Evolutionary conservation across 1,284 basidiomycete genomes (phyloP), one percentile per base, ranked within the genome.

Genomic region (Anthracocystis setariae): DNA sequence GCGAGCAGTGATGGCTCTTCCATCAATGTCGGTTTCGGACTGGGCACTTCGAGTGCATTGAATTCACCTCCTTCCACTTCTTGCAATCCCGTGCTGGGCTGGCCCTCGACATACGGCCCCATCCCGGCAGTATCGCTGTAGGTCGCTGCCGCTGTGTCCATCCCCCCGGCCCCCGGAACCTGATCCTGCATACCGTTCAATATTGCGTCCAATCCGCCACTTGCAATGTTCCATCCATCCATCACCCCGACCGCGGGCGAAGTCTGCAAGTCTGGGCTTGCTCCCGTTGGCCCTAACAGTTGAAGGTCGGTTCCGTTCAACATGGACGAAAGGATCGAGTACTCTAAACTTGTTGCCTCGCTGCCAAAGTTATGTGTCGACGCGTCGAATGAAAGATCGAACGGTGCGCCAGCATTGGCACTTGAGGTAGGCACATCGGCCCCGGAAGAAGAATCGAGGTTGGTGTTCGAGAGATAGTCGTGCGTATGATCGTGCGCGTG

Each of bases 241-340:
- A 78, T 73, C 40, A 74, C 55, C 12, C 70, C 74, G 25, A 76
- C 71, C 4, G 76, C 71, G 0, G 71, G 76, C 32, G 61, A 63
- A 3, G 68, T 58, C 24, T 75, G 69, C 8, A 72, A 59, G 25
- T 78, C 76, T 0, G 76, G 76, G 44, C 74, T 76, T 3, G 70
- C 76, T 10, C 62, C 46, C n/a, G 58, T 53, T 4, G 69, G 52
- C 8, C 69, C 73, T 17, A 78, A 35, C 39, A 76, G 44, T 2
- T 57, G 48, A 25, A 74, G 58, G 39, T 82, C 81, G 17, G 78
- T 73, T 13, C 79, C 80, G 39, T 82, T 81, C 38, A 95, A 86
- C 83, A 95, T 94, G n/a, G 90, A 90, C 33, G 91, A 92, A 8
- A 95, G 87, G 65, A 94, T 93, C 46, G 91, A 92, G 84, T 94